Percentiles rank a stretch among this genome's conserved stretches.
phyloP scores from a whole-genome alignment of 2,329 filamentous ascomycete genomes.

The Botrytis porri region DNA sequence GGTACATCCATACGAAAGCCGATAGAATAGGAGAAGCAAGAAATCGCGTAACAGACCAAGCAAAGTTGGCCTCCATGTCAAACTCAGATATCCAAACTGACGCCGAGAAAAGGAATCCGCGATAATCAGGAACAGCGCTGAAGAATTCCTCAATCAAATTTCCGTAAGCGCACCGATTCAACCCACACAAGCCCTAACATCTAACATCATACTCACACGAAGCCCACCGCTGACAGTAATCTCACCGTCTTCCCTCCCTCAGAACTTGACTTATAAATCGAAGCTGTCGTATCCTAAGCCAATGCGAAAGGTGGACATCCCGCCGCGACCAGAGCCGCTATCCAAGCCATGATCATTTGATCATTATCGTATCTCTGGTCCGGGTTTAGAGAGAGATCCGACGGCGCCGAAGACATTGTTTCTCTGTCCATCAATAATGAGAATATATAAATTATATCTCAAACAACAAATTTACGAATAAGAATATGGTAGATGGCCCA shows the following conservation, averaged over 20 bases:
- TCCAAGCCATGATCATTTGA: constrained; percentile 7
- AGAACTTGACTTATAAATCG: neutral
- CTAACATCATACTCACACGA: neutral
- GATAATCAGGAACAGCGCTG: neutral
- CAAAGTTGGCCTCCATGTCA: neutral
- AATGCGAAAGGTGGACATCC: constrained; percentile 13
- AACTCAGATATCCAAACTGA: neutral
- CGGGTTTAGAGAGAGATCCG: constrained; percentile 10
- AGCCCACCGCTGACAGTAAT: neutral
- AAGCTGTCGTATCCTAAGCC: neutral
- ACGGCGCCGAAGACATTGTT: constrained; percentile 11
- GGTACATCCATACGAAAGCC: neutral
- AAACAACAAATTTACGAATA: neutral
- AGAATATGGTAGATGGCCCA: neutral
- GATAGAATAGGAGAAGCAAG: neutral
- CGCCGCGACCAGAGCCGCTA: neutral
- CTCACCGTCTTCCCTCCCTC: neutral
- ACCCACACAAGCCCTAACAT: neutral
- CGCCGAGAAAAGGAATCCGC: neutral
- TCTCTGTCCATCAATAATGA: neutral
- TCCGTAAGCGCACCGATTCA: neutral
- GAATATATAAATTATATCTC: neutral
- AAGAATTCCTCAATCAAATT: neutral
- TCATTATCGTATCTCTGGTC: constrained; percentile 14
- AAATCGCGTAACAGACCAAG: neutral